Evolutionary conservation across 164 flowering plant species (phyloP).

Genomic region (Magnolia kwangsiensis): DNA sequence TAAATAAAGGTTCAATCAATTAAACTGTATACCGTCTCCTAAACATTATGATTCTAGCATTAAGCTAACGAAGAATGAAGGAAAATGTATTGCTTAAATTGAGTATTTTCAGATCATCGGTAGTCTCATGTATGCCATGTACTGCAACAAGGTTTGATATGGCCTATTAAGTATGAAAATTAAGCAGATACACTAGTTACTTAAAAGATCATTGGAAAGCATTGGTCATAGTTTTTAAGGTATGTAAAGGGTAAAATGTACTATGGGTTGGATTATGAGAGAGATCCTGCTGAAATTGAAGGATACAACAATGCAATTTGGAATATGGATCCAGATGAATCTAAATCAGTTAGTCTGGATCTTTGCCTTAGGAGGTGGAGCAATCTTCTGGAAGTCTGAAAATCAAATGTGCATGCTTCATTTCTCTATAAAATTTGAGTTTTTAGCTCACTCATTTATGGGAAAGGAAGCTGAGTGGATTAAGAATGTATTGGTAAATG

Average conservation of each 20-base stretch:
- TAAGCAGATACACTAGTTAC: not conserved
- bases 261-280: no score
- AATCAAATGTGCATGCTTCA: not conserved
- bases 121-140: not conserved
- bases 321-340: not conserved
- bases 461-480: no score
- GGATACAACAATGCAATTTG: not conserved
- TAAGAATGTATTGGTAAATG: no score
- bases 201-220: not conserved
- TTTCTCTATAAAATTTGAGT: no score
- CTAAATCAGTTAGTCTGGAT: not conserved
- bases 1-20: no score
- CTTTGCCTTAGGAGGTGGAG: not conserved
- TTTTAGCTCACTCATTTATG: no score
- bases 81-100: not conserved
- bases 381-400: not conserved
- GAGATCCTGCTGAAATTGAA: not conserved
- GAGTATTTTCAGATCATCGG: not conserved
- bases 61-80: not conserved
- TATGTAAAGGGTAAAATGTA: no score
- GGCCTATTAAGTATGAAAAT: no score
- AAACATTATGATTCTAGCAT: no score
- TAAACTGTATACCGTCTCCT: no score
- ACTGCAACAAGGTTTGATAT: not conserved
- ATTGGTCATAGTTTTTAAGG: no score